Conservation (phyloP, 192 early-diverging fungal genomes). For the Chytriomyces hyalinus region DNA sequence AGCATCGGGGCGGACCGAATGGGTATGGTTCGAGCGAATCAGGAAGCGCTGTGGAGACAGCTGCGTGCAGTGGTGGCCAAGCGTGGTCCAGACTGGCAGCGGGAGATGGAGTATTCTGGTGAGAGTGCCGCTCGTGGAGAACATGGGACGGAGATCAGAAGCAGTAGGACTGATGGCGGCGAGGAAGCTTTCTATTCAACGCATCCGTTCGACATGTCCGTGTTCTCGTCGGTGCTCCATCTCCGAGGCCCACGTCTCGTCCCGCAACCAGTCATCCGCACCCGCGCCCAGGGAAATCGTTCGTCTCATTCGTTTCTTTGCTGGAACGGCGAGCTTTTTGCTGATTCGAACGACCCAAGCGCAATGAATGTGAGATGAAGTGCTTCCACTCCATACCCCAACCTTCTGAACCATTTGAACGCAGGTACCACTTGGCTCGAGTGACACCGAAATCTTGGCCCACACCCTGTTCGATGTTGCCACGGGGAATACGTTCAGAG, state of each 20-base stretch:
- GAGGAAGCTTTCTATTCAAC: not conserved
- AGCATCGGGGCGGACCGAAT: slow-evolving; percentile 15
- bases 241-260: slow-evolving; percentile 38
- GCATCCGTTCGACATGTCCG: not conserved
- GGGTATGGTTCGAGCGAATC: not conserved
- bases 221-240: slow-evolving; percentile 40
- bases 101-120: not conserved
- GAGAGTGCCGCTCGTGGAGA: not conserved
- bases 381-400: too few species aligned
- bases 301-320: slow-evolving; percentile 27
- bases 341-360: slow-evolving; percentile 62
- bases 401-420: not conserved
- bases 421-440: slow-evolving; percentile 44
- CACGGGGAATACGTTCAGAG: slow-evolving; percentile 30
- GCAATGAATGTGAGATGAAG: too few species aligned
- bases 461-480: slow-evolving; percentile 40
- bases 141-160: not conserved
- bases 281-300: not conserved
- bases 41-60: not conserved
- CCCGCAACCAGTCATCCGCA: slow-evolving; percentile 39
- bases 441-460: slow-evolving; percentile 66
- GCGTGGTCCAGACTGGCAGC: not conserved
- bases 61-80: not conserved
- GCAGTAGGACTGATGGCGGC: not conserved
- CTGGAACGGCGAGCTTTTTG: slow-evolving; percentile 90